A percentile compares a stretch with the other conserved stretches of the same genome.
Conservation (phyloP, 2,329 filamentous ascomycete genomes). For the Colletotrichum costaricense region DNA sequence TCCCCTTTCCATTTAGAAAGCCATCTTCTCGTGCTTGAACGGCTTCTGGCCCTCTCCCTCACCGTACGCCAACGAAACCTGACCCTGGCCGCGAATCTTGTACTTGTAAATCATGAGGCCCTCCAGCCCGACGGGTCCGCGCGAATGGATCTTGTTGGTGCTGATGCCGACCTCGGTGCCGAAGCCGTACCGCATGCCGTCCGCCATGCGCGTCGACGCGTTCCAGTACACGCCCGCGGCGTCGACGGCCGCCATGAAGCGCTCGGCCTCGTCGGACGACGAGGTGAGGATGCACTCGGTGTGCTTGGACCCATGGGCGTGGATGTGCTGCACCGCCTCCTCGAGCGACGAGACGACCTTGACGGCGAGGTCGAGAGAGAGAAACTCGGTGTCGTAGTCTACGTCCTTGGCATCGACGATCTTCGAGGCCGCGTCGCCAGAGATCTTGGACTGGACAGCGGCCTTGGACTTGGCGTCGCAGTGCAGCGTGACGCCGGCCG, state of each 20-base stretch:
- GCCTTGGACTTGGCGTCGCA: slow-evolving; percentile 80
- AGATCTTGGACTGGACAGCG: slow-evolving; percentile 59
- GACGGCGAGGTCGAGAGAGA: slow-evolving; percentile 85
- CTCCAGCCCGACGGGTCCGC: slow-evolving; percentile 93
- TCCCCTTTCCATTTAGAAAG: slow-evolving; percentile 43
- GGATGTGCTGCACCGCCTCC: slow-evolving; percentile 88
- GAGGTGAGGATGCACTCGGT: slow-evolving; percentile 91
- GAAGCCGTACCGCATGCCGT: slow-evolving; percentile 97
- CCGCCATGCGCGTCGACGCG: slow-evolving; percentile 91
- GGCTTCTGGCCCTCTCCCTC: slow-evolving; percentile 68
- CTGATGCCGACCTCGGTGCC: slow-evolving; percentile 98
- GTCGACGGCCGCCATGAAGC: slow-evolving; percentile 88
- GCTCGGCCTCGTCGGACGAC: slow-evolving; percentile 74
- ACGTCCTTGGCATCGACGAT: slow-evolving; percentile 74
- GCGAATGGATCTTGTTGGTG: slow-evolving; percentile 97
- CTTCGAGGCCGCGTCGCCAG: slow-evolving; percentile 46
- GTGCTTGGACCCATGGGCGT: slow-evolving; percentile 90
- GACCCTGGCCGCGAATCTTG: slow-evolving; percentile 84
- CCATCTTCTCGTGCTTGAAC: slow-evolving; percentile 69
- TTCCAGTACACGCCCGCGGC: slow-evolving; percentile 98
- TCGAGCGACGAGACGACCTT: slow-evolving; percentile 78
- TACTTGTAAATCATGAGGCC: slow-evolving; percentile 99
- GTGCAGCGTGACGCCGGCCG: slow-evolving; percentile 82
- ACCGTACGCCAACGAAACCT: slow-evolving; percentile 82
- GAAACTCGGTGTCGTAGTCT: slow-evolving; percentile 91